Base-by-base conservation (phyloP, 1,284 basidiomycete genomes). In the Ganoderma lingzhi region DNA sequence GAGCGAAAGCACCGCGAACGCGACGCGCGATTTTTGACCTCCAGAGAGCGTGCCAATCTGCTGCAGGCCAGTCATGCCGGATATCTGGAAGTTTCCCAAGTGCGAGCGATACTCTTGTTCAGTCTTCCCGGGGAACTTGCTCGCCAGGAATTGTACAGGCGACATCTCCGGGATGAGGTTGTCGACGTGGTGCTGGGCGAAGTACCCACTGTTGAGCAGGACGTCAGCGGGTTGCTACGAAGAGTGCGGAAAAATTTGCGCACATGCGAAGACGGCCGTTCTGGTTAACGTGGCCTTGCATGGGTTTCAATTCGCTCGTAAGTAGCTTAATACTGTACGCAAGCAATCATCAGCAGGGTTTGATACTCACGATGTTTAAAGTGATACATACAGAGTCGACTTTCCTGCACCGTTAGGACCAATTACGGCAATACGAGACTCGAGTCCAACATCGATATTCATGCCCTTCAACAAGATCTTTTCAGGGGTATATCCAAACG, bases 71-170 rank as follows among this genome's bases (percentile, higher is more conserved):
- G 96, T 98, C 88, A 97, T 93, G 66, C 97, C 97, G 70, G 95
- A 98, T 77, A 99, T 98, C 75, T 98, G 97, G 84, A 99, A 99
- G 69, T 96, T 96, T n/a, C 98, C 98, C 17, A 99, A 86, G 83
- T 99, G 97, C 48, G 84, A 83, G 72, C 98, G 90, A 80, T 99
- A 99, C 80, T 99, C 98, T 79, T 99, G 97, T 80, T 99, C 98
- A 6, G 90, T 95, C 82, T 93, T 94, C 1, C 98, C 98, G 0
- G 98, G 98, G 85, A 95, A 98, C 77, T 90, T 94, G 53, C 91
- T 90, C 23, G 95, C 94, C 39, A 99, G 84, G 85, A 98, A 99
- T 75, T 95, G 93, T 9, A 99, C 98, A 0, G 97, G 94, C 15
- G 91, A 93, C 87, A 97, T 89, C 4, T 86, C 88, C 0, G 96